phyloP scores from a whole-genome alignment of 2,329 filamentous ascomycete species.

The Fusarium beomiforme region DNA sequence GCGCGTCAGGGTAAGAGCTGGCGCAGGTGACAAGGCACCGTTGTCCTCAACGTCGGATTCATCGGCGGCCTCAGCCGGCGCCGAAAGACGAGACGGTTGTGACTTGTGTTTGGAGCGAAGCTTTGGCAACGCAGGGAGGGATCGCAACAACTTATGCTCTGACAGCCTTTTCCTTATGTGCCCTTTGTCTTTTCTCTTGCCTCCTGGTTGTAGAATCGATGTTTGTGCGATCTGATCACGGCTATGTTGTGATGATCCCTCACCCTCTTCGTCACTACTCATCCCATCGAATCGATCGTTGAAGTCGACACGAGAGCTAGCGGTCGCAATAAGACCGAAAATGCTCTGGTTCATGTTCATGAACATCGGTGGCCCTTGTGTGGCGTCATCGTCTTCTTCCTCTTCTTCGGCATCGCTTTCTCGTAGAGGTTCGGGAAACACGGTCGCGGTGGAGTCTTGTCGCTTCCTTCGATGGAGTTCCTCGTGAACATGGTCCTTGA shows the following conservation, averaged over 20 bases:
- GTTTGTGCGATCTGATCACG: constrained; percentile 56
- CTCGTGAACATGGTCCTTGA: constrained; percentile 52
- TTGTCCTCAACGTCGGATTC: constrained; percentile 43
- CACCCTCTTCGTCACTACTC: constrained; percentile 84
- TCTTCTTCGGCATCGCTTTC: constrained; percentile 60
- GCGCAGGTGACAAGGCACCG: constrained; percentile 39
- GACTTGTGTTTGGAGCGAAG: constrained; percentile 56
- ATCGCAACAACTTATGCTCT: constrained; percentile 72
- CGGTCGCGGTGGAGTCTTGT: constrained; percentile 50
- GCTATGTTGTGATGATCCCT: constrained; percentile 60
- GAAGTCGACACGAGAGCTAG: constrained; percentile 84
- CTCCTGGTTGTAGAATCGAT: constrained; percentile 49
- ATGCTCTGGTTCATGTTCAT: constrained; percentile 93
- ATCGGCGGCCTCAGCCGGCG: constrained; percentile 49
- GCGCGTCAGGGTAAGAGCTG: constrained; percentile 33
- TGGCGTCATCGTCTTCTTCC: constrained; percentile 59
- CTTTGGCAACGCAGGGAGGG: constrained; percentile 68
- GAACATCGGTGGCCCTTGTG: constrained; percentile 60
- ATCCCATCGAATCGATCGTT: constrained; percentile 81
- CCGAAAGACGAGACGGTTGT: constrained; percentile 53
- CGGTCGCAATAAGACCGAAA: constrained; percentile 90
- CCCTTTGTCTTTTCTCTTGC: constrained; percentile 48
- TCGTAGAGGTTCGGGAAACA: constrained; percentile 63
- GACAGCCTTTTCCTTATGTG: constrained; percentile 69
- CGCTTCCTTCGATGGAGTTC: constrained; percentile 59